These are phyloP conservation scores for Symbiodinium natans DNA, from an alignment of 73 alveolate species.

Conservation along the genomic window DNA sequence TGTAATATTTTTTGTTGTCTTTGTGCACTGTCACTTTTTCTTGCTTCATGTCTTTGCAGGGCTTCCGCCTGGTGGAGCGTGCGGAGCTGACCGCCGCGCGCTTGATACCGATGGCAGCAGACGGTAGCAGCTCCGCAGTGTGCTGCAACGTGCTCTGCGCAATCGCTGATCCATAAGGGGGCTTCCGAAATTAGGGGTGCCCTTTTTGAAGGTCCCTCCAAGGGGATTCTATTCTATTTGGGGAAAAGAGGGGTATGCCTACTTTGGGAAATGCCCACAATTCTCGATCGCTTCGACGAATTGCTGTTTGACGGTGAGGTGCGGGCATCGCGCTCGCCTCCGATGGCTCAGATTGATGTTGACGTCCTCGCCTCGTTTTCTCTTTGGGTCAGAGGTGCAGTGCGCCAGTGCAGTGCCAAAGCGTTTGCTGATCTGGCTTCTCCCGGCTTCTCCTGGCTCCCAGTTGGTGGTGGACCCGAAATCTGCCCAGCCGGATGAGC, in stretches of 20 bases:
- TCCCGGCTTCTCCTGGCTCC: neutral
- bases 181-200: too few species aligned
- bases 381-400: neutral
- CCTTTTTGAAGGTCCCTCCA: too few species aligned
- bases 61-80: slow-evolving; percentile 88
- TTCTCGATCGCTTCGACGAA: too few species aligned
- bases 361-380: neutral
- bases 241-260: too few species aligned
- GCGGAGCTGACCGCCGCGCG: slow-evolving; percentile 38
- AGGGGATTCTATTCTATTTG: too few species aligned
- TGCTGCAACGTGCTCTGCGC: neutral
- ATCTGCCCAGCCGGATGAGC: slow-evolving; percentile 77
- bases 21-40: neutral
- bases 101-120: neutral
- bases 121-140: neutral
- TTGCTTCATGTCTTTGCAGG: neutral
- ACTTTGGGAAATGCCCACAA: too few species aligned
- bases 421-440: neutral
- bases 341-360: slow-evolving; percentile 77
- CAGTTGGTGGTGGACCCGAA: slow-evolving; percentile 91
- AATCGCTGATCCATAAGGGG: too few species aligned
- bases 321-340: slow-evolving; percentile 78
- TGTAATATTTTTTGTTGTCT: neutral
- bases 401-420: neutral
- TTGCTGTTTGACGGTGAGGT: slow-evolving; percentile 41